These are phyloP conservation scores for Kalmanozyma brasiliensis DNA, from an alignment of 1,284 basidiomycete species.

Conservation along the genomic window DNA sequence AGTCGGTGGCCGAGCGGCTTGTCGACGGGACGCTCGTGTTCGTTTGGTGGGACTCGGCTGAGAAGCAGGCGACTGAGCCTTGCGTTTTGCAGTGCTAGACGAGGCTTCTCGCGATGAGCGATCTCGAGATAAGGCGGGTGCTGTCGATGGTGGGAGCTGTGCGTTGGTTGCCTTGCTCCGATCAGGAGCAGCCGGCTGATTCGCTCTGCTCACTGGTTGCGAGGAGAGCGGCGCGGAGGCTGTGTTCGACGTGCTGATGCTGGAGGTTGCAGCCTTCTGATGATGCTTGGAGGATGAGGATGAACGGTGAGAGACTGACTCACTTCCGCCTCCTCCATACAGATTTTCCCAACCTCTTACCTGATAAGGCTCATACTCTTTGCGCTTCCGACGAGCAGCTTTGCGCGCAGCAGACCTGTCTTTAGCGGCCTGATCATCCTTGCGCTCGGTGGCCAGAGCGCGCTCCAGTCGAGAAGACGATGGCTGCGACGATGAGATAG, in stretches of 20 bases:
- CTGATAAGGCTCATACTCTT: conserved; percentile 26
- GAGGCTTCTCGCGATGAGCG: not conserved
- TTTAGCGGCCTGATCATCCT: not conserved
- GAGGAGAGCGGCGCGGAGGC: too few relatives aligned
- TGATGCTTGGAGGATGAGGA: not conserved
- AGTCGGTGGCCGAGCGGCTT: not conserved
- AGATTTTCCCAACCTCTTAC: conserved; percentile 35
- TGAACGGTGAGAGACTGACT: conserved; percentile 14
- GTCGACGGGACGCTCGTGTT: not conserved
- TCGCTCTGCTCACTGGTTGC: conserved; percentile 1
- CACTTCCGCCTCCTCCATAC: conserved; percentile 24
- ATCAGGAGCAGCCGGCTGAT: not conserved
- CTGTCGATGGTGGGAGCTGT: conserved; percentile 13
- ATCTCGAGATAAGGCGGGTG: conserved; percentile 1
- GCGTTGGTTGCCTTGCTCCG: not conserved
- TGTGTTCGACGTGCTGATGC: too few relatives aligned
- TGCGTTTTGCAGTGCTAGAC: conserved; percentile 12
- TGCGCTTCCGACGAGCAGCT: conserved; percentile 24
- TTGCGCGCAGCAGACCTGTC: conserved; percentile 15
- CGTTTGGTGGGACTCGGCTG: not conserved
- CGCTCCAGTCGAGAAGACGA: too few relatives aligned
- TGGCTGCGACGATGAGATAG: conserved; percentile 1
- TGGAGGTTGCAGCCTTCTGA: too few relatives aligned
- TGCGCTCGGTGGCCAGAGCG: not conserved
- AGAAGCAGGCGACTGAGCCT: conserved; percentile 10